These are phyloP conservation scores for Serendipita sp. DNA, from an alignment of 768 basidiomycete genomes.

Conservation along the genomic window DNA sequence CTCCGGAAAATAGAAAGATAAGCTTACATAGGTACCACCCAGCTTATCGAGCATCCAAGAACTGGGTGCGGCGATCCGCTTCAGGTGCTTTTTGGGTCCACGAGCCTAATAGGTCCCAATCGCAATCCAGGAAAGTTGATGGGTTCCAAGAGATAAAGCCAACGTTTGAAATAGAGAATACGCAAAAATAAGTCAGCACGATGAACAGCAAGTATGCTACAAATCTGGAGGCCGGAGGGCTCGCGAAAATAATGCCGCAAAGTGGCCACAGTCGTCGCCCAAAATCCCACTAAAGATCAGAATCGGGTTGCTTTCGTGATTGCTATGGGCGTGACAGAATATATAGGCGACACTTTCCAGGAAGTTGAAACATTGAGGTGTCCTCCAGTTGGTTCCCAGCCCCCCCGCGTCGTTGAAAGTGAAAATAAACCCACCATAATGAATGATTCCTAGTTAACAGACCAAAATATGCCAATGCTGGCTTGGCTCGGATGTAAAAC, in stretches of 20 bases:
- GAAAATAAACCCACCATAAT: neutral
- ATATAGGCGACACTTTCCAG: neutral
- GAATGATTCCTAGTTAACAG: neutral
- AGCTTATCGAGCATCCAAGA: slow-evolving; percentile 99
- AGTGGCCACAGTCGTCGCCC: neutral
- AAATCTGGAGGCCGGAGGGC: neutral
- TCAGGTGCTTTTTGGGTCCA: slow-evolving; percentile 98
- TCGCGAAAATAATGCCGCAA: neutral
- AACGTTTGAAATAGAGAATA: neutral
- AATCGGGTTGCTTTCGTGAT: neutral
- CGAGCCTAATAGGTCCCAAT: slow-evolving; percentile 45
- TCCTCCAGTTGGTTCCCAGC: neutral
- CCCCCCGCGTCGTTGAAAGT: neutral
- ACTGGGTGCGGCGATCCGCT: slow-evolving; percentile 91
- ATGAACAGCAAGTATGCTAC: neutral
- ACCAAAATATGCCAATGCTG: neutral
- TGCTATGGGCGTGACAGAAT: neutral
- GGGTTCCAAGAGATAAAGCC: neutral
- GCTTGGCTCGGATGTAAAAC: neutral
- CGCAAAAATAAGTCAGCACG: neutral
- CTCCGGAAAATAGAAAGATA: neutral
- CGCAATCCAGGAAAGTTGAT: neutral
- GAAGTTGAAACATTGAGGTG: too few species aligned
- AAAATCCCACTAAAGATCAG: neutral
- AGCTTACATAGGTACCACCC: slow-evolving; percentile 81